Percentiles rank a stretch among this genome's conserved stretches.
Conservation (phyloP, 2,329 filamentous ascomycete species). For the Akanthomyces dipterigenus region DNA sequence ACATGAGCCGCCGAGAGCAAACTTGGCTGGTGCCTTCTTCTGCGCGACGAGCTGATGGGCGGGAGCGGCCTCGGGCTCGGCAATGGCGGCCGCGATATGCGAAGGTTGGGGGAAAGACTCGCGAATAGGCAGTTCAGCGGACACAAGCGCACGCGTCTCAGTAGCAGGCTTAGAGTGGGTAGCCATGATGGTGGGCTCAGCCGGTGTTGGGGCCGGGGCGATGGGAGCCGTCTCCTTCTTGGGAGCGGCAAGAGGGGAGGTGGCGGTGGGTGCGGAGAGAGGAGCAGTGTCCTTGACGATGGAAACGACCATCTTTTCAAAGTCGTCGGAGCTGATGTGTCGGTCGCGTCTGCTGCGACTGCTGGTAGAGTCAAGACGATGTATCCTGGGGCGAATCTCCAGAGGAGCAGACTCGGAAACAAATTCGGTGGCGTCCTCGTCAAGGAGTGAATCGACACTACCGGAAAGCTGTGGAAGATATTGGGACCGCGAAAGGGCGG, state of each 20-base stretch:
- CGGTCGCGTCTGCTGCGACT: slow-evolving; percentile 72
- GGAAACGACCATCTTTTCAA: slow-evolving; percentile 89
- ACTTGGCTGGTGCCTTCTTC: slow-evolving; percentile 53
- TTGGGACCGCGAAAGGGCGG: slow-evolving; percentile 33
- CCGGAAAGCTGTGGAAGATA: slow-evolving; percentile 67
- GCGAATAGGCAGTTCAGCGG: slow-evolving; percentile 54
- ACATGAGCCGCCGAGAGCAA: slow-evolving; percentile 72
- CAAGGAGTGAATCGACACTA: slow-evolving; percentile 67
- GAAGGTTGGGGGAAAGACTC: slow-evolving; percentile 43
- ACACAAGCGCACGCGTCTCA: slow-evolving; percentile 35
- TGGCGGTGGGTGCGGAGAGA: slow-evolving; percentile 35
- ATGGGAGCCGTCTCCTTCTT: slow-evolving; percentile 39
- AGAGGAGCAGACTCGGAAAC: slow-evolving; percentile 50
- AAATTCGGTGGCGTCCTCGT: slow-evolving; percentile 60
- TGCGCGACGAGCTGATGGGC: slow-evolving; percentile 61
- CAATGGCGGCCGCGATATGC: slow-evolving; percentile 48
- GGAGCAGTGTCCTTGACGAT: slow-evolving; percentile 81
- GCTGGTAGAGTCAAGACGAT: slow-evolving; percentile 61
- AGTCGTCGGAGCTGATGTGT: slow-evolving; percentile 82
- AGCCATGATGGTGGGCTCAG: slow-evolving; percentile 36
- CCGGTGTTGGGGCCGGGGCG: slow-evolving; percentile 22
- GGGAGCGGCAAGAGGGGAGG: slow-evolving; percentile 26
- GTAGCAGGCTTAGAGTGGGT: slow-evolving; percentile 27
- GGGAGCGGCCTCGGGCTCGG: slow-evolving; percentile 53
- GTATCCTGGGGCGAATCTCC: too few relatives aligned